Evolutionary conservation across 1,284 basidiomycete genomes (phyloP).

Genomic region (Apiotrichum gamsii): DNA sequence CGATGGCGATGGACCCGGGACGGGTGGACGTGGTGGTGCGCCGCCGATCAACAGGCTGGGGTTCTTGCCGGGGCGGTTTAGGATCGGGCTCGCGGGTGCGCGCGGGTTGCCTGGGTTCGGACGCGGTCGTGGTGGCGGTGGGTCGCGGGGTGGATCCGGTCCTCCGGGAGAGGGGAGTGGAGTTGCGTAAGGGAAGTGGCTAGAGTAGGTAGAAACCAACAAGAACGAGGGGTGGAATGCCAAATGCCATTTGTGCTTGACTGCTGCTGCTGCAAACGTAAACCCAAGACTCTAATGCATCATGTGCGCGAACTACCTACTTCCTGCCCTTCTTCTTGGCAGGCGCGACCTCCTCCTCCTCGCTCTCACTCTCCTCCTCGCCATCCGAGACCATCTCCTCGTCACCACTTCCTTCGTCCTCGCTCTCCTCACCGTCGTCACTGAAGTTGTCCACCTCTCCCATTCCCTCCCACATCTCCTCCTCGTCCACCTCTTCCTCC

Average conservation of each 20-base stretch:
- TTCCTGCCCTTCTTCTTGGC: slow-evolving; percentile 7
- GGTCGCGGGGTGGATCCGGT: too few species aligned
- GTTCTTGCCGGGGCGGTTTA: neutral
- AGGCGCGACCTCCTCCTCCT: slow-evolving; percentile 7
- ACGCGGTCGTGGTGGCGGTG: too few species aligned
- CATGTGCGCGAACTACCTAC: neutral
- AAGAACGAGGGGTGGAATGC: too few species aligned
- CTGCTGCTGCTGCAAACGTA: too few species aligned
- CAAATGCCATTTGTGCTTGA: too few species aligned
- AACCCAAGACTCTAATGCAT: too few species aligned
- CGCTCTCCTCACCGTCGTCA: slow-evolving; percentile 45
- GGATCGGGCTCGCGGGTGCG: neutral
- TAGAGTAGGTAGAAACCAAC: too few species aligned
- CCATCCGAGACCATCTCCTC: slow-evolving; percentile 24
- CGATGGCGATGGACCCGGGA: too few species aligned
- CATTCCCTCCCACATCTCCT: slow-evolving; percentile 28
- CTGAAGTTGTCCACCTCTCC: slow-evolving; percentile 29
- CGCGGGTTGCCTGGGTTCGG: neutral
- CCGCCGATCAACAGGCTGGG: too few species aligned
- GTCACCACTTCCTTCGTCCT: neutral
- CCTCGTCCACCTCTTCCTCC: slow-evolving; percentile 32
- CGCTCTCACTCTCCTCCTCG: slow-evolving; percentile 24
- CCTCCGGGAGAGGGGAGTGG: too few species aligned
- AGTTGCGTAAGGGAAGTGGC: too few species aligned
- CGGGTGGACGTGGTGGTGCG: too few species aligned